A percentile compares a stretch with the other conserved stretches of the same genome.
These are phyloP conservation scores for Russula emetica DNA, from an alignment of 768 basidiomycete species.

Conservation along the genomic window DNA sequence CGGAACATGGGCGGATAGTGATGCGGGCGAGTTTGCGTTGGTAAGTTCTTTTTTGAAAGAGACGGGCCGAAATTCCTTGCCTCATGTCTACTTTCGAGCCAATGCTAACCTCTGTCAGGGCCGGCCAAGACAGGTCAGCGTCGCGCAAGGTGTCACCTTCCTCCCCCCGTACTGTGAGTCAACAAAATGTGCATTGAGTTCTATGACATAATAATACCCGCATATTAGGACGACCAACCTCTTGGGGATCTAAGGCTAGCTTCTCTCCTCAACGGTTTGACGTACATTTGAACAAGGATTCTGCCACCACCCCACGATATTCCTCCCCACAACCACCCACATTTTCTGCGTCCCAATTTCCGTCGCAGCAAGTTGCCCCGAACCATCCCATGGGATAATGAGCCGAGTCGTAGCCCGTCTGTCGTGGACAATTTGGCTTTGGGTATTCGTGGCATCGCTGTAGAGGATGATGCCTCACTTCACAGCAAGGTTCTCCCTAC, in stretches of 20 bases:
- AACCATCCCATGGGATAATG: conserved; percentile 34
- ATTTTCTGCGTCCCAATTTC: conserved; percentile 37
- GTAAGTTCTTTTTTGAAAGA: conserved; percentile 37
- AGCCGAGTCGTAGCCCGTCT: conserved; percentile 39
- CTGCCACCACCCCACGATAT: conserved; percentile 40
- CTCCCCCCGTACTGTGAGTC: conserved; percentile 26
- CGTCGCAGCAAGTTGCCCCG: conserved; percentile 31
- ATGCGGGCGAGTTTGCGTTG: conserved; percentile 43
- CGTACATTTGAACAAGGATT: conserved; percentile 42
- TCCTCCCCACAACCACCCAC: conserved; percentile 42
- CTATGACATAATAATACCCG: conserved; percentile 29
- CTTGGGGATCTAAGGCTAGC: conserved; percentile 40
- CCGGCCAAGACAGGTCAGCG: conserved; percentile 26
- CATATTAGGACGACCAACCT: conserved; percentile 28
- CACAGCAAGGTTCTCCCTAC: conserved; percentile 34
- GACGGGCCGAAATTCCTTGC: conserved; percentile 8
- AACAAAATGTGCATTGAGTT: conserved; percentile 3
- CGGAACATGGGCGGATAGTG: conserved; percentile 58
- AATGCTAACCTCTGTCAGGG: conserved; percentile 12
- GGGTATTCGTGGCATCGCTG: conserved; percentile 57
- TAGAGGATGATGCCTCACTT: conserved; percentile 49
- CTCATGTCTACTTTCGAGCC: conserved; percentile 7
- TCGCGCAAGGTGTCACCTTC: conserved; percentile 24
- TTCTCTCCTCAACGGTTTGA: conserved; percentile 56
- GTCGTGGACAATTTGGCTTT: conserved; percentile 49